These are phyloP conservation scores for Verticillium klebahnii DNA, from an alignment of 2,329 filamentous ascomycete genomes.

Conservation along the genomic window DNA sequence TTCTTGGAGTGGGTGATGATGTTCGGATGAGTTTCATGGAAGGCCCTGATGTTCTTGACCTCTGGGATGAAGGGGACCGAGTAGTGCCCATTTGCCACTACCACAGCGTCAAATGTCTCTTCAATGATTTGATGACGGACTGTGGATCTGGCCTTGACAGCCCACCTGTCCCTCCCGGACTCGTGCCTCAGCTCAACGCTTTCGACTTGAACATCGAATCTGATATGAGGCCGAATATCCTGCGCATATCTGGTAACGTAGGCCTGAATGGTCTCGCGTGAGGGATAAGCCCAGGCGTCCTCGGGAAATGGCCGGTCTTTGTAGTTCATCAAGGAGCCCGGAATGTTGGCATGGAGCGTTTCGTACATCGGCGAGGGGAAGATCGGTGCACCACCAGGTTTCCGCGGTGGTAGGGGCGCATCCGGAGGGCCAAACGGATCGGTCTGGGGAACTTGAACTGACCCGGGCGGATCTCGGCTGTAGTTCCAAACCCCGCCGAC, in stretches of 20 bases:
- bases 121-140: slow-evolving; percentile 31
- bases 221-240: slow-evolving; percentile 62
- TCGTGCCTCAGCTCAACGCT: slow-evolving; percentile 38
- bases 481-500: slow-evolving; percentile 89
- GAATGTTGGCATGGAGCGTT: slow-evolving; percentile 80
- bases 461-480: slow-evolving; percentile 43
- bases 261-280: slow-evolving; percentile 61
- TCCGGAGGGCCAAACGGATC: slow-evolving; percentile 59
- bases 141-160: slow-evolving; percentile 49
- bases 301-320: slow-evolving; percentile 63
- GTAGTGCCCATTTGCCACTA: slow-evolving; percentile 74
- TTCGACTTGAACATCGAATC: slow-evolving; percentile 67
- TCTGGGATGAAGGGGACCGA: slow-evolving; percentile 63
- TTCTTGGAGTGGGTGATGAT: slow-evolving; percentile 72
- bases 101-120: slow-evolving; percentile 65
- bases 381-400: slow-evolving; percentile 36
- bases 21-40: slow-evolving; percentile 54
- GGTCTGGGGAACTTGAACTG: slow-evolving; percentile 62
- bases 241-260: slow-evolving; percentile 72
- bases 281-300: slow-evolving; percentile 68
- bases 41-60: slow-evolving; percentile 54
- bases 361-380: slow-evolving; percentile 87
- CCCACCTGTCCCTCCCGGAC: slow-evolving; percentile 50
- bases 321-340: slow-evolving; percentile 74
- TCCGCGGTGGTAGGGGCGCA: slow-evolving; percentile 49